A percentile compares a stretch with the other conserved stretches of the same genome.
phyloP scores from a whole-genome alignment of 2,329 filamentous ascomycete species.

The Trichoderma brevicompactum region DNA sequence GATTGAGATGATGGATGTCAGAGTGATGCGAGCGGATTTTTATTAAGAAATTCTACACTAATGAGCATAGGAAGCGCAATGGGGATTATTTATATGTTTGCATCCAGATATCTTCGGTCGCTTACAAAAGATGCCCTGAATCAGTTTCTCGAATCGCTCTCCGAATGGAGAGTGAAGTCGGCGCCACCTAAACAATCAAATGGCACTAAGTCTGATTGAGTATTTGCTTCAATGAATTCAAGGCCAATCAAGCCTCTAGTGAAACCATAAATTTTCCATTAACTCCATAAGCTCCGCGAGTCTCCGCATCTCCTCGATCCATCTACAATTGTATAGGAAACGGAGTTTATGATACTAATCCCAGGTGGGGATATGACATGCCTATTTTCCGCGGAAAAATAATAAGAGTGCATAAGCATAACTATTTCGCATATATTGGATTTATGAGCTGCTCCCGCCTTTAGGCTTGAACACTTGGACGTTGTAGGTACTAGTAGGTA shows the following conservation, averaged over 20 bases:
- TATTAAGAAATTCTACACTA: too few relatives aligned
- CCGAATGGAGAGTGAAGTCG: background rate
- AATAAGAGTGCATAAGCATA: background rate
- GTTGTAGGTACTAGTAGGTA: too few relatives aligned
- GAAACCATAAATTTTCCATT: background rate
- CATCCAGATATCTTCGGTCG: background rate
- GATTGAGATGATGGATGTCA: background rate
- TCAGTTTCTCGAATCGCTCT: background rate
- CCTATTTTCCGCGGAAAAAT: background rate
- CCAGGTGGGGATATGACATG: background rate
- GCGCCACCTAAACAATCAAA: background rate
- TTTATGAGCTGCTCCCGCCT: too few relatives aligned
- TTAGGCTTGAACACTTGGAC: too few relatives aligned
- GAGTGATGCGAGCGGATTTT: too few relatives aligned
- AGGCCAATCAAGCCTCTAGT: background rate
- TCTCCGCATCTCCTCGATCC: background rate
- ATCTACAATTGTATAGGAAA: background rate
- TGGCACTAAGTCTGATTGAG: conserved; percentile 2
- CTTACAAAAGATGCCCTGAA: background rate
- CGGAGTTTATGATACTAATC: background rate
- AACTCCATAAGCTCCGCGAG: background rate
- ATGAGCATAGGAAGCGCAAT: background rate
- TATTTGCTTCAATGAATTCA: background rate
- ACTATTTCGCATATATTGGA: background rate
- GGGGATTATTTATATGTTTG: background rate